Base-by-base conservation (phyloP, 2,329 filamentous ascomycete species). In the Pseudogymnoascus destructans region DNA sequence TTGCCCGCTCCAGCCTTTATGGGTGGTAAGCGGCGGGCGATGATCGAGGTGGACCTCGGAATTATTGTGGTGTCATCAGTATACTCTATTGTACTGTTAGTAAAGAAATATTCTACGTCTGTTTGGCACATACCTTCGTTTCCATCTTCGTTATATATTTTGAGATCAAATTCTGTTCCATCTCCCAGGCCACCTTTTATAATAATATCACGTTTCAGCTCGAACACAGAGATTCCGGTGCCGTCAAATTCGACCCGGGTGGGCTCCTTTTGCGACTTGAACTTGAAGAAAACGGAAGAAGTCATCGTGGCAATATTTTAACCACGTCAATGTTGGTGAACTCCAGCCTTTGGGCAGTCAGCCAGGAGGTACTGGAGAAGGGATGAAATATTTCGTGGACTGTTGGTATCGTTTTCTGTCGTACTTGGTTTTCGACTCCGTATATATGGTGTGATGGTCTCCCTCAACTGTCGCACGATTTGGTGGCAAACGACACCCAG, bases 21-120 rank as follows among this genome's bases (percentile, higher is more conserved):
- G 5, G 93, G 88, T 2, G 93, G 93, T 62, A 93, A 78, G 61
- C 93, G 84, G 61, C 89, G 85, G 38, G 91, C 93, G 64, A 96
- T 85, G 59, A 98, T 90, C 0, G 90, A 95, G 1, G 91, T 96
- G 15, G 93, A 95, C 66, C 93, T 87, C 46, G 92, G 89, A 57
- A 98, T 95, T 65, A 96, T 91, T n/a, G 87, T 89, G 0, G 93
- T 97, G 70, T 98, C 93, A 75, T 98, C 93, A 66, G 95, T 89
- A 69, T 97, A 97, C 73, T 95, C 93, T 95, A 68, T 13, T 58
- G 6, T 21, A 46, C 25, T 58, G 63, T 75, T 68, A 72, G 69
- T 66, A 61, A 61, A 19, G 13, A 19, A 57, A 49, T 6, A 21
- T 56, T 21, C 10, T 30, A 52, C 25, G 27, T 10, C 21, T 60